Percentiles rank a stretch among this genome's conserved stretches.
Evolutionary conservation across 1,284 basidiomycete genomes (phyloP).

Genomic region (Apiotrichum veenhuisii): DNA sequence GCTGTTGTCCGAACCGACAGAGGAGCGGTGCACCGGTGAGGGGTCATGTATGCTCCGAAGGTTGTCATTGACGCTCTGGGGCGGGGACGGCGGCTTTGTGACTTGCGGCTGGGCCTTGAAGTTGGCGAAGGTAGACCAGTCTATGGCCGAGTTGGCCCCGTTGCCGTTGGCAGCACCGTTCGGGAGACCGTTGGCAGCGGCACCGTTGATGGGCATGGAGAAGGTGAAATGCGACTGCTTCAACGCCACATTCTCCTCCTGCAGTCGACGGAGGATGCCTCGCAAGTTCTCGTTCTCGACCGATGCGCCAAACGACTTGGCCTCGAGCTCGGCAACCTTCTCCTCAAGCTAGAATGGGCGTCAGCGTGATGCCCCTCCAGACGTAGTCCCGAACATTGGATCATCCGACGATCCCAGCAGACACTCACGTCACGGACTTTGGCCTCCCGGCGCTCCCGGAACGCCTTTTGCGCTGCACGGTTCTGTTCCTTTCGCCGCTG

Average conservation of each 20-base stretch:
- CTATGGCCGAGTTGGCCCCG: slow-evolving; percentile 7
- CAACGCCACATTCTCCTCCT: slow-evolving; percentile 50
- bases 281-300: slow-evolving; percentile 51
- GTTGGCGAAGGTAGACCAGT: slow-evolving; percentile 18
- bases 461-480: slow-evolving; percentile 50
- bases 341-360: slow-evolving; percentile 44
- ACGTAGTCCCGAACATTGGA: too few relatives aligned
- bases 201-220: slow-evolving; percentile 37
- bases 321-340: slow-evolving; percentile 47
- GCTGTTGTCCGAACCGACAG: slow-evolving; percentile 12
- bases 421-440: slow-evolving; percentile 48
- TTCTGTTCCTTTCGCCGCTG: slow-evolving; percentile 51
- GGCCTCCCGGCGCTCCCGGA: slow-evolving; percentile 49
- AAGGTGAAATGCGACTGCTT: slow-evolving; percentile 49
- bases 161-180: slow-evolving; percentile 2
- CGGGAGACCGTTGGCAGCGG: slow-evolving; percentile 11
- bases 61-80: slow-evolving; percentile 32
- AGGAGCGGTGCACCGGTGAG: slow-evolving; percentile 6
- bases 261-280: slow-evolving; percentile 45
- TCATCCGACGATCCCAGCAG: too few relatives aligned
- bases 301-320: slow-evolving; percentile 41
- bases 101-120: slow-evolving; percentile 17
- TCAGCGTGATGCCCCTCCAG: too few relatives aligned
- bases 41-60: slow-evolving; percentile 35
- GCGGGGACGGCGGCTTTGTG: slow-evolving; percentile 41